These are phyloP conservation scores for Curvularia spicifera DNA, from an alignment of 2,329 filamentous ascomycete species.

Conservation along the genomic window DNA sequence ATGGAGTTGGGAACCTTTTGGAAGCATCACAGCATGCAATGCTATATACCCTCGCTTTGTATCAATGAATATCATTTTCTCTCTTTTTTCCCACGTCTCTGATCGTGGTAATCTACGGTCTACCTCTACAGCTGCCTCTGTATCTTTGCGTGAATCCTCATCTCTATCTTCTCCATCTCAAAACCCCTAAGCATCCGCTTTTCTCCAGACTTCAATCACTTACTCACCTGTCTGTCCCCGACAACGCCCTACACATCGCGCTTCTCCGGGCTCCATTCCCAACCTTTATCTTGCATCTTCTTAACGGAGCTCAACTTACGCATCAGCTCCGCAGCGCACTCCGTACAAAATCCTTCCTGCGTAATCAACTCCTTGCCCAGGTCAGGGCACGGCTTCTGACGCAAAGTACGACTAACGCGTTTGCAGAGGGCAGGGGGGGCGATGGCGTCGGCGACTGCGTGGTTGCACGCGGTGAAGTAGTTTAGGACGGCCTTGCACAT, in stretches of 20 bases:
- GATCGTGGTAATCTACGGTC: neutral
- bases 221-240: neutral
- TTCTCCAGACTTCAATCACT: neutral
- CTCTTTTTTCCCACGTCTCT: neutral
- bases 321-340: neutral
- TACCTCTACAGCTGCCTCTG: too few relatives aligned
- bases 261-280: neutral
- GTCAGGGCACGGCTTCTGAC: neutral
- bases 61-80: neutral
- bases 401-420: neutral
- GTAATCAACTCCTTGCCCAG: neutral
- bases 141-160: too few relatives aligned
- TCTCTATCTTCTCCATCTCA: too few relatives aligned
- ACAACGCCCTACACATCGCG: neutral
- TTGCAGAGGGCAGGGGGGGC: neutral
- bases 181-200: too few relatives aligned
- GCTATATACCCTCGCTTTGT: slow-evolving; percentile 6
- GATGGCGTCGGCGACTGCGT: neutral
- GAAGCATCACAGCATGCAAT: neutral
- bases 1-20: neutral
- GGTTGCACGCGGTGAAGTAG: neutral
- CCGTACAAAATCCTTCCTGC: neutral
- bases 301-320: neutral
- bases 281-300: neutral
- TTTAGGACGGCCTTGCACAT: neutral